Evolutionary conservation across 352 stramenopile species (phyloP).

Genomic region (Phytopythium kandeliae): DNA sequence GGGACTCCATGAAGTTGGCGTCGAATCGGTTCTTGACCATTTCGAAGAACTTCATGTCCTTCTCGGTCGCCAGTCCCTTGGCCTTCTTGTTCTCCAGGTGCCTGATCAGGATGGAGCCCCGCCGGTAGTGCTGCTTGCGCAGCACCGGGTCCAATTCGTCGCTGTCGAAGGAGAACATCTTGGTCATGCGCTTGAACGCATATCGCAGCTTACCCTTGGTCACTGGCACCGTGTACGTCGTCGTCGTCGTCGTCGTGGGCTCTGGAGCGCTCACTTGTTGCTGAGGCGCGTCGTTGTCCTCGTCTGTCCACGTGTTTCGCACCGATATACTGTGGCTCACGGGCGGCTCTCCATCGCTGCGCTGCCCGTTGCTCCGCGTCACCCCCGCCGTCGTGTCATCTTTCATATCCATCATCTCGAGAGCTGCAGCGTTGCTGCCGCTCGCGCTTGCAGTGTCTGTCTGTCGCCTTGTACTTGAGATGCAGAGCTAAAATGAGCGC

Average conservation of each 20-base stretch:
- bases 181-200: slow-evolving; percentile 31
- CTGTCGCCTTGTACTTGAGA: background rate
- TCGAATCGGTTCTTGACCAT: slow-evolving; percentile 70
- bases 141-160: slow-evolving; percentile 31
- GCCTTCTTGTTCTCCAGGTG: slow-evolving; percentile 66
- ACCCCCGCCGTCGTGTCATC: slow-evolving; percentile 14
- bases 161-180: slow-evolving; percentile 32
- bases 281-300: background rate
- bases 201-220: slow-evolving; percentile 1
- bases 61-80: slow-evolving; percentile 48
- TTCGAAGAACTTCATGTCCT: slow-evolving; percentile 80
- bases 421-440: no score
- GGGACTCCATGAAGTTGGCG: slow-evolving; percentile 64
- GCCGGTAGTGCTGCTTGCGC: slow-evolving; percentile 52
- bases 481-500: slow-evolving; percentile 3
- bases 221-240: slow-evolving; percentile 2
- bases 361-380: background rate
- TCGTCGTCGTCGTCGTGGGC: slow-evolving; percentile 14
- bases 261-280: background rate
- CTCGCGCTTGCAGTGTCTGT: no score
- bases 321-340: background rate
- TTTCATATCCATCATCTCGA: slow-evolving; percentile 43
- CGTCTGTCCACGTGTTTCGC: slow-evolving; percentile 2
- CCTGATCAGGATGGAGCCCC: slow-evolving; percentile 64
- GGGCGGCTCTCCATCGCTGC: background rate